These are phyloP conservation scores for Thermothielavioides terrestris DNA, from an alignment of 495 filamentous ascomycete genomes.

Conservation along the genomic window DNA sequence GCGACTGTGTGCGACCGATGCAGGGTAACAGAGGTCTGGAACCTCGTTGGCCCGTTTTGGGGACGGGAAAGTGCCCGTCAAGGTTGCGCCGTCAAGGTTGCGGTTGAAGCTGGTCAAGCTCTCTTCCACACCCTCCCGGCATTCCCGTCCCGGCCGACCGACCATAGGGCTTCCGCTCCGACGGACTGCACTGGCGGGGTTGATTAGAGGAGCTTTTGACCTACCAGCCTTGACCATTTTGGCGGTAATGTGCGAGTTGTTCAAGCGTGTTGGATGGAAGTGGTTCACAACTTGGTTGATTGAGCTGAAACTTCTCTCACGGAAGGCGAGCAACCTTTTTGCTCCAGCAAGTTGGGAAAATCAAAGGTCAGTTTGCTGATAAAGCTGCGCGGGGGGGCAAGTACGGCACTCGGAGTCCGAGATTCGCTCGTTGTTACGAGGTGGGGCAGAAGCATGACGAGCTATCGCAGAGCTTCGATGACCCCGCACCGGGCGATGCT, in stretches of 20 bases:
- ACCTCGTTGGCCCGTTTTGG: neutral
- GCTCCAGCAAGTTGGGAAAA: constrained; percentile 10
- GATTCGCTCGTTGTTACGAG: constrained; percentile 6
- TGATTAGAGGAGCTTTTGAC: constrained; percentile 33
- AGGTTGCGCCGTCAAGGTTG: constrained; percentile 33
- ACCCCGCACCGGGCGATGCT: constrained; percentile 2
- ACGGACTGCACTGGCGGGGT: constrained; percentile 21
- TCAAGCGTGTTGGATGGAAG: constrained; percentile 1
- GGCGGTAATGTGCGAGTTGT: constrained; percentile 19
- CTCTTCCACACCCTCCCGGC: constrained; percentile 7
- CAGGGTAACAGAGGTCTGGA: constrained; percentile 9
- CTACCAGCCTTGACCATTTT: constrained; percentile 96
- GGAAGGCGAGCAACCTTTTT: neutral
- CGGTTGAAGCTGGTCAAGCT: neutral
- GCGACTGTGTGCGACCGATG: neutral
- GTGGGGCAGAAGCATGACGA: constrained; percentile 19
- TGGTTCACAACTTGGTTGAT: neutral
- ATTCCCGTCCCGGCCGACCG: neutral
- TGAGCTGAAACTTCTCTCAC: neutral
- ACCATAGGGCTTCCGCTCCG: constrained; percentile 9
- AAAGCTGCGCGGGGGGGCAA: constrained; percentile 3
- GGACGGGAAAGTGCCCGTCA: constrained; percentile 18
- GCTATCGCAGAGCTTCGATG: neutral
- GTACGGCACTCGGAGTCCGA: constrained; percentile 18
- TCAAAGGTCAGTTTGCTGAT: constrained; percentile 1